These are phyloP conservation scores for Rubia balearica DNA, from an alignment of 305 asterid genomes.

Conservation along the genomic window DNA sequence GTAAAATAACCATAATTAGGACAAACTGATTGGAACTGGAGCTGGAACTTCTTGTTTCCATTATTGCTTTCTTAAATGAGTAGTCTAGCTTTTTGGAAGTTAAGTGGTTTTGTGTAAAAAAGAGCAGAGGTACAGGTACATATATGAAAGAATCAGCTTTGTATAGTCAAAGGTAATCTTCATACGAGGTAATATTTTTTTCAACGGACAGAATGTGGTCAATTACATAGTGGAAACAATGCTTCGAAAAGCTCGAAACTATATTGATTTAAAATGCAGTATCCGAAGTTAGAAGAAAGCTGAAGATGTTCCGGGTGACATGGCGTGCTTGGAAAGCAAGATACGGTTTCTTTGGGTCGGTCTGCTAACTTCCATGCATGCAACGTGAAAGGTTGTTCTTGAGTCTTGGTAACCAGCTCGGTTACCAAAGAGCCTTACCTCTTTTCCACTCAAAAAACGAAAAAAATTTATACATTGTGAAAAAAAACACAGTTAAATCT, in stretches of 20 bases:
- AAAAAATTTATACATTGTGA: too few species aligned
- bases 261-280: constrained; percentile 6
- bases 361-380: constrained; percentile 63
- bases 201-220: constrained; percentile 10
- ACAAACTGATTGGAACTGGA: constrained; percentile 14
- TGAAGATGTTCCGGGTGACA: constrained; percentile 20
- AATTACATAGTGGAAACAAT: constrained; percentile 13
- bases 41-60: constrained; percentile 20
- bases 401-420: neutral
- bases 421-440: too few species aligned
- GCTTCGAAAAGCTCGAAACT: constrained; percentile 35
- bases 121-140: constrained; percentile 9
- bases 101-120: neutral
- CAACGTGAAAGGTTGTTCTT: constrained; percentile 23
- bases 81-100: neutral
- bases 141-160: constrained; percentile 20
- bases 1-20: constrained; percentile 8
- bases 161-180: constrained; percentile 45
- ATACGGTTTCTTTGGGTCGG: constrained; percentile 35
- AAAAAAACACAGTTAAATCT: too few species aligned
- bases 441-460: too few species aligned
- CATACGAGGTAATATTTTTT: constrained; percentile 15
- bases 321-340: constrained; percentile 31
- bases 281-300: constrained; percentile 23
- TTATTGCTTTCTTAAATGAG: constrained; percentile 8